Conservation (phyloP, 306 rosid genomes). For the Alnus glutinosa region DNA sequence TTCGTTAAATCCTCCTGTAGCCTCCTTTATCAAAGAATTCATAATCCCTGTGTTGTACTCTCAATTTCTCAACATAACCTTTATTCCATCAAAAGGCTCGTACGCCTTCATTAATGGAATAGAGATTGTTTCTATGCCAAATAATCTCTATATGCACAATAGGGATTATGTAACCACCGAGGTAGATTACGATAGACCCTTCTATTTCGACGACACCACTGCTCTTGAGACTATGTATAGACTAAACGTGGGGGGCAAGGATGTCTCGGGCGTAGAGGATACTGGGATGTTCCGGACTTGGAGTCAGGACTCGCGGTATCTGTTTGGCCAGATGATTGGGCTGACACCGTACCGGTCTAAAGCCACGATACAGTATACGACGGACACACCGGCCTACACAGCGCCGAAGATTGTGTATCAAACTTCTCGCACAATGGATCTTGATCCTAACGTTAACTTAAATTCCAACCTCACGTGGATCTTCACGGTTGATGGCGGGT, state of each 20-base stretch:
- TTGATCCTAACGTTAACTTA: background rate
- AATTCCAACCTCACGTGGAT: constrained; percentile 22
- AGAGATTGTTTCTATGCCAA: constrained; percentile 33
- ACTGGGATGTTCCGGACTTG: constrained; percentile 31
- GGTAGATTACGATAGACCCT: background rate
- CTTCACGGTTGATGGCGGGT: constrained; percentile 8
- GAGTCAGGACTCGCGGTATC: constrained; percentile 2
- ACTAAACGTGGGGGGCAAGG: constrained; percentile 24
- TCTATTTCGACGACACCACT: background rate
- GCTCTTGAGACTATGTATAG: constrained; percentile 28
- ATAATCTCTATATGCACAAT: constrained; percentile 7
- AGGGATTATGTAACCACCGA: background rate
- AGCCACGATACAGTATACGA: background rate
- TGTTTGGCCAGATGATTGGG: background rate
- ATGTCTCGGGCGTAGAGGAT: background rate
- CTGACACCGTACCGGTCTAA: rapidly evolving
- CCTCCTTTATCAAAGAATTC: constrained; percentile 19
- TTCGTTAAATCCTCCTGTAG: background rate
- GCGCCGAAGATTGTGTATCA: constrained; percentile 15
- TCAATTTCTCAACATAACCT: constrained; percentile 16
- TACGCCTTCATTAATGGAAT: constrained; percentile 37
- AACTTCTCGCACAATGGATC: constrained; percentile 3
- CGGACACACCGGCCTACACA: background rate
- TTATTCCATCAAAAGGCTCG: constrained; percentile 20
- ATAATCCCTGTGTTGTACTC: background rate